These are phyloP conservation scores for Elsinoe ampelina DNA, from an alignment of 2,329 filamentous ascomycete species.

Conservation along the genomic window DNA sequence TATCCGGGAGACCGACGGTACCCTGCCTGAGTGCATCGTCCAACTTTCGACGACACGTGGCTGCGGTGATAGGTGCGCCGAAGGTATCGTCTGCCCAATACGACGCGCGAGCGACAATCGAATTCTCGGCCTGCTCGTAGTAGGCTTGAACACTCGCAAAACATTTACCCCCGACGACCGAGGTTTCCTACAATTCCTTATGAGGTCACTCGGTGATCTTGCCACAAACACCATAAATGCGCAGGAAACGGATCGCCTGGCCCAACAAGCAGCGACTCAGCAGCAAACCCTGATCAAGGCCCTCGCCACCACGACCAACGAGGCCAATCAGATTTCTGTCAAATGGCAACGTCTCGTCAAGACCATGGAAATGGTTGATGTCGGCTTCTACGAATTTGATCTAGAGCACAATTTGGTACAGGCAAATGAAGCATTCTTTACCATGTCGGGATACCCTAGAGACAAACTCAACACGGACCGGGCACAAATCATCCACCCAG, in stretches of 20 bases:
- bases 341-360: constrained; percentile 9
- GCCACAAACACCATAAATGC: constrained; percentile 13
- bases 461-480: background rate
- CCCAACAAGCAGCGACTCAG: constrained; percentile 2
- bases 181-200: constrained; percentile 13
- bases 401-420: constrained; percentile 11
- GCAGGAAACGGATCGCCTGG: constrained; percentile 10
- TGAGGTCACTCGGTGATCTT: constrained; percentile 12
- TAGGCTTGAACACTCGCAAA: constrained; percentile 12
- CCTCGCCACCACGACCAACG: background rate
- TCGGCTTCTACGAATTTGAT: constrained; percentile 17
- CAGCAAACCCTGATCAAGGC: constrained; percentile 11
- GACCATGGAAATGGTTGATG: constrained; percentile 13
- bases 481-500: constrained; percentile 1
- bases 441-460: constrained; percentile 3
- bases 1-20: background rate
- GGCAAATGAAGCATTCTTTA: constrained; percentile 15
- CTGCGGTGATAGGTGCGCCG: background rate
- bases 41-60: constrained; percentile 9
- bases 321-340: constrained; percentile 11
- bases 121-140: constrained; percentile 11
- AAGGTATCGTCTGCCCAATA: constrained; percentile 8
- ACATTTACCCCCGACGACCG: constrained; percentile 12
- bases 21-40: constrained; percentile 1
- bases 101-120: constrained; percentile 8